Evolutionary conservation across 495 filamentous ascomycete species (phyloP).

Genomic region (Gamarada debralockiae): DNA sequence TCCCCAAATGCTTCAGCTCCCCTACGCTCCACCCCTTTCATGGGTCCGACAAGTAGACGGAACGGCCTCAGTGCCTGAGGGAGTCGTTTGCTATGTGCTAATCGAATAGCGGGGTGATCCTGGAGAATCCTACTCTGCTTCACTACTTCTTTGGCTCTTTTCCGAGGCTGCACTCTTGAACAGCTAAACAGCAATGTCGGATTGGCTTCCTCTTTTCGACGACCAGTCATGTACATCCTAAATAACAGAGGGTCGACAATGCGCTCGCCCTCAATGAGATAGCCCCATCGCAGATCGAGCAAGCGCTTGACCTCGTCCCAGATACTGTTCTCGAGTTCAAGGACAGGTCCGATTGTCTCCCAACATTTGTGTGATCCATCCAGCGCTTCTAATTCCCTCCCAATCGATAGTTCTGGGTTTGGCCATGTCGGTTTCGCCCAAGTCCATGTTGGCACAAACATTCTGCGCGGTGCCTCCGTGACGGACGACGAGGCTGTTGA

Average conservation of each 20-base stretch:
- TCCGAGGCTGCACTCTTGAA: constrained; percentile 4
- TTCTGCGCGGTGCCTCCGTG: too few relatives aligned
- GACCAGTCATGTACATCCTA: constrained; percentile 18
- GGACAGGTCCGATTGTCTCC: constrained; percentile 9
- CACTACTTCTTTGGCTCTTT: constrained; percentile 10
- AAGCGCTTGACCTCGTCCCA: not conserved
- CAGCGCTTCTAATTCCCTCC: not conserved
- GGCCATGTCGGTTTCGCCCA: constrained; percentile 4
- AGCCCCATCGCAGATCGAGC: constrained; percentile 5
- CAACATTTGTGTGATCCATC: constrained; percentile 9
- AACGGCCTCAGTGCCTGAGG: not conserved
- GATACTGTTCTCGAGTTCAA: not conserved
- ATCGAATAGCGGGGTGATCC: constrained; percentile 3
- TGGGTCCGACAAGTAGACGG: not conserved
- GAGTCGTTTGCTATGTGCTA: constrained; percentile 11
- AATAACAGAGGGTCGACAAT: not conserved
- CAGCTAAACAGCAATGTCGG: constrained; percentile 18
- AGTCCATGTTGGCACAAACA: not conserved
- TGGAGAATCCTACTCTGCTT: not conserved
- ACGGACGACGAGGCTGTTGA: not conserved
- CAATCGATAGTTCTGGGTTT: constrained; percentile 15
- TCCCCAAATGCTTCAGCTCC: not conserved
- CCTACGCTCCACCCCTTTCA: not conserved
- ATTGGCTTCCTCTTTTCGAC: not conserved
- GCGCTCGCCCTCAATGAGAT: constrained; percentile 1